Base-by-base conservation (phyloP, 352 stramenopile species). In the Globisporangium echinulatum region DNA sequence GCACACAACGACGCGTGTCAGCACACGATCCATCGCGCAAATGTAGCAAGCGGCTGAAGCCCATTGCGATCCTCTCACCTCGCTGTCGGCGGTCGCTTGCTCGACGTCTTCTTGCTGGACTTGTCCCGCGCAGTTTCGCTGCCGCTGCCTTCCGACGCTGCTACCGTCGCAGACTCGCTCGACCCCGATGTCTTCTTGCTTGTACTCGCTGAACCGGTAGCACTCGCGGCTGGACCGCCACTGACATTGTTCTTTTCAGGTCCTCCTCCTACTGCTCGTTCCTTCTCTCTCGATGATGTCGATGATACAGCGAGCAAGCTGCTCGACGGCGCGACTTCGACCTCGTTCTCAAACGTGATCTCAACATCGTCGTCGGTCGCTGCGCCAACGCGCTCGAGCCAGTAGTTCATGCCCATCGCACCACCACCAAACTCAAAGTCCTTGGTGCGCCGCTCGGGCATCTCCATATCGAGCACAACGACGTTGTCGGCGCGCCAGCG, bases 401-500 rank as follows among this genome's bases (percentile, higher is more conserved):
- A 33, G 25, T 79, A 88, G 55, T 82, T 83, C 77, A 87, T 90
- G 47, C 52, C 66, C 44, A 68, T 53, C 53, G 65, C 76, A 14
- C 49, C 58, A 1, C 65, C 67, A 37, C 77, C 73, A 47, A 78
- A 68, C 49, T 94, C 79, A 62, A 92, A 90, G 65, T 94, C 86
- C 33, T 87, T 75, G 1, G 87, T 94, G 33, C 76, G 82, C 6
- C 81, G 79, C 57, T 92, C 78, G 6, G 87, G 79, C 76, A 96
- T 92, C 36, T 96, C 90, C 67, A 98, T 78, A 36, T 98, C 92
- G 7, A 97, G 66, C 44, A 88, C 74, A 43, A 96, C 75, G 8
- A 98, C 82, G 54, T 98, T 94, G 50, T 98, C 90, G n/a, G 66
- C 74, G 19, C 82, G 80, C 82, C 91, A 98, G 9, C 90, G 75